Evolutionary conservation across 2,329 filamentous ascomycete genomes (phyloP), one percentile per base, ranked within the genome.

Genomic region (Alternaria sp.): DNA sequence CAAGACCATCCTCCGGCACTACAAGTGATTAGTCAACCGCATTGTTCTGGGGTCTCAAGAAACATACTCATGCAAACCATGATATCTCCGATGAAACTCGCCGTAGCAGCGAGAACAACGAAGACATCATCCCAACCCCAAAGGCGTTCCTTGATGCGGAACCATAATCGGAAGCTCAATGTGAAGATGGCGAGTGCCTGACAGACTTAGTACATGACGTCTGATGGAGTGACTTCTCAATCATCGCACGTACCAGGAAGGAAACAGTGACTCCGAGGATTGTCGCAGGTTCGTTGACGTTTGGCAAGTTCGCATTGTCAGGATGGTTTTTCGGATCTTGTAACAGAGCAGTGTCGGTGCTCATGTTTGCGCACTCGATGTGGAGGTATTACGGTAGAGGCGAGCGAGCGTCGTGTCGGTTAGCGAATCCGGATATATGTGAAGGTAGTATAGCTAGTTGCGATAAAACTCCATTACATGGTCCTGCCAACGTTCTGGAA

Each of bases 111-210:
- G 8, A 79, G 62, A 15, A 75, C 53, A 15, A 80, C 73, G 11
- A 79, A 76, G 3, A 72, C 30, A 60, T 80, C 79, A 54, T 80
- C 79, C 73, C 73, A 79, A n/a, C 79, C 75, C 68, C 72, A 76
- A 13, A 76, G 60, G 15, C 61, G 67, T n/a, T 73, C 70, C 36
- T 66, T 73, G 21, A 69, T 59, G 6, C 79, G 75, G 17, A 72
- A 70, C 67, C 68, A 76, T 57, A 80, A 30, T 45, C 79, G 72
- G 32, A 80, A 59, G 32, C 64, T 58, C 15, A 77, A 66, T 15
- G 74, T 74, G 13, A 76, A 52, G 25, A 69, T 49, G 17, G 75
- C 75, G 23, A 77, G 15, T 6, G 57, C 23, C 77, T 80, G 53
- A 19, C 5, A 10, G 17, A 9, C 15, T 55, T 25, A 57, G 55